Conservation (phyloP, 2,329 filamentous ascomycete species). For the Nothopassalora personata region DNA sequence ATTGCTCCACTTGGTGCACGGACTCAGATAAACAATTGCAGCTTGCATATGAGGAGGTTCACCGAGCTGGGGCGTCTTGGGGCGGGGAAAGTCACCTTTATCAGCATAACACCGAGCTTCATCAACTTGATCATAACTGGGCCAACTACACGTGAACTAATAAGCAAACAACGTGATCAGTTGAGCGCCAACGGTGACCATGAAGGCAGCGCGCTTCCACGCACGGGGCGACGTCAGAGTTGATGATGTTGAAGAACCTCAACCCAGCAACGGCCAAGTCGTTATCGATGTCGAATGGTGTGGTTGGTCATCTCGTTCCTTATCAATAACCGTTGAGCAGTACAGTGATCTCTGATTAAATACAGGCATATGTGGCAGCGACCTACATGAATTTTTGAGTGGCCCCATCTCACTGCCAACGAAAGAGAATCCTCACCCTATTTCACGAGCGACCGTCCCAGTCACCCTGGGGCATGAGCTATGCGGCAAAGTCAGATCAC, state of each 20-base stretch:
- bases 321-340: neutral
- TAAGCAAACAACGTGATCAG: no score
- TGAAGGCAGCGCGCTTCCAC: conserved; percentile 28
- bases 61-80: neutral
- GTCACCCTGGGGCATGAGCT: conserved; percentile 22
- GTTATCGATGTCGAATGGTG: conserved; percentile 23
- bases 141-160: no score
- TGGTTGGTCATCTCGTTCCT: conserved; percentile 8
- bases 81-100: neutral
- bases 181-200: neutral
- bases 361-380: conserved; percentile 24
- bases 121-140: no score
- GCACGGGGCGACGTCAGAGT: conserved; percentile 23
- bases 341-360: neutral
- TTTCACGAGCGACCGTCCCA: conserved; percentile 6
- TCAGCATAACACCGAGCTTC: neutral
- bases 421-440: conserved; percentile 4
- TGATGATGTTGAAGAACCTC: conserved; percentile 23
- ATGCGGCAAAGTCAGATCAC: conserved; percentile 18
- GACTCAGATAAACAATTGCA: neutral
- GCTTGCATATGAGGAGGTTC: neutral
- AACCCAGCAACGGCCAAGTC: conserved; percentile 17
- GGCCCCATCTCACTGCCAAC: conserved; percentile 14
- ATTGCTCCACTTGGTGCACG: no score
- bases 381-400: conserved; percentile 19